phyloP scores from a whole-genome alignment of 2,329 filamentous ascomycete genomes.

The Calycina herbarum region DNA sequence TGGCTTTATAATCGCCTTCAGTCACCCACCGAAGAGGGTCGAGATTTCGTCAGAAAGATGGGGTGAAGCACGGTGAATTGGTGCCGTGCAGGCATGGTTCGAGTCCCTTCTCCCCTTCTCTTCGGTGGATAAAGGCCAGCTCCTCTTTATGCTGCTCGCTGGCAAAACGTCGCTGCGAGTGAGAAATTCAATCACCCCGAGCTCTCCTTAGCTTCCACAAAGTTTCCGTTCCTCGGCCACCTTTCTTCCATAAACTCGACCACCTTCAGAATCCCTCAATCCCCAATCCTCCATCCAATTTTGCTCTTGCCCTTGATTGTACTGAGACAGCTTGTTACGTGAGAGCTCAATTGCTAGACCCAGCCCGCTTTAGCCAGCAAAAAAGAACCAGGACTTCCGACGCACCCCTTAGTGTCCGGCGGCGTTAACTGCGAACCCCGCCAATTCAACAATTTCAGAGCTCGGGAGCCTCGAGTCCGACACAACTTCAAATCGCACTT shows the following conservation, averaged over 20 bases:
- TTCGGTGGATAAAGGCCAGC: neutral
- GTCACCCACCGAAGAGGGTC: neutral
- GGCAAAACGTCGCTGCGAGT: too few species aligned
- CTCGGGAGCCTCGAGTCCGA: too few species aligned
- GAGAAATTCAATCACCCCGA: neutral
- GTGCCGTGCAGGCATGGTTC: neutral
- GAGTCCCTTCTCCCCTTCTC: neutral
- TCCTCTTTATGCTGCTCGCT: neutral
- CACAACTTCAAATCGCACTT: neutral
- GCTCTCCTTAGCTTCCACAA: neutral
- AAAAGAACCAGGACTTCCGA: too few species aligned
- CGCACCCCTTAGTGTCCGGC: too few species aligned
- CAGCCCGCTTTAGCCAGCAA: too few species aligned
- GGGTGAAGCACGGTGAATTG: neutral
- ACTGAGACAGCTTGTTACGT: too few species aligned
- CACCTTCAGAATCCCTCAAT: neutral
- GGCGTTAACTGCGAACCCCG: too few species aligned
- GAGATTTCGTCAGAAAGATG: slow-evolving; percentile 1
- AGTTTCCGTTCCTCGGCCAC: neutral
- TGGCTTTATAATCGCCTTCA: slow-evolving; percentile 1
- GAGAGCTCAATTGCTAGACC: too few species aligned
- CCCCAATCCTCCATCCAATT: neutral
- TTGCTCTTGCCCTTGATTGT: too few species aligned
- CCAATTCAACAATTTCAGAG: too few species aligned
- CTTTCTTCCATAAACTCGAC: neutral